Percentiles rank a stretch among this genome's conserved stretches.
phyloP scores from a whole-genome alignment of 306 rosid species.

The Cicer judaicum region DNA sequence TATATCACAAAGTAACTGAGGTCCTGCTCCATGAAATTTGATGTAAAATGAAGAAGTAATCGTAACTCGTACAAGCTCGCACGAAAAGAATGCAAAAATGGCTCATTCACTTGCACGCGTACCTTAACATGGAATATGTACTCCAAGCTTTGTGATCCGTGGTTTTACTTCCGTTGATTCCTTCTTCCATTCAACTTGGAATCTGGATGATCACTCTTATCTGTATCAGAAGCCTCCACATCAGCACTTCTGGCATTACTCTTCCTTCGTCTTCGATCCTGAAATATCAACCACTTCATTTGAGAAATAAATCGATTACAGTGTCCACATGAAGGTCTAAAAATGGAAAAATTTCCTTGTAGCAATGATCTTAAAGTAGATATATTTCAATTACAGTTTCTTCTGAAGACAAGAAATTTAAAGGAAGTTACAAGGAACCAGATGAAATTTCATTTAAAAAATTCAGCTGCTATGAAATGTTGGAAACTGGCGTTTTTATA shows the following conservation, averaged over 20 bases:
- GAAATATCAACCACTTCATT: slow-evolving; percentile 38
- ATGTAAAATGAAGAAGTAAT: slow-evolving; percentile 49
- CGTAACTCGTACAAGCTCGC: slow-evolving; percentile 46
- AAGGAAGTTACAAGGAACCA: slow-evolving; percentile 16
- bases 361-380: slow-evolving; percentile 14
- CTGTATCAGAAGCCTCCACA: slow-evolving; percentile 58
- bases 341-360: not conserved
- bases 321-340: slow-evolving; percentile 19
- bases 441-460: not conserved
- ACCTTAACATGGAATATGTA: slow-evolving; percentile 38
- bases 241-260: slow-evolving; percentile 56
- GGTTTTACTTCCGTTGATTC: slow-evolving; percentile 52
- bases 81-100: slow-evolving; percentile 53
- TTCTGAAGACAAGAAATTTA: not conserved
- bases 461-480: slow-evolving; percentile 13
- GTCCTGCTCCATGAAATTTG: slow-evolving; percentile 43
- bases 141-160: slow-evolving; percentile 17
- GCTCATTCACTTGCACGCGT: slow-evolving; percentile 35
- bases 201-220: slow-evolving; percentile 59
- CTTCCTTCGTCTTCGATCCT: slow-evolving; percentile 75
- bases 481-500: slow-evolving; percentile 23
- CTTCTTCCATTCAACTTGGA: slow-evolving; percentile 53
- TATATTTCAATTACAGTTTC: slow-evolving; percentile 10
- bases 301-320: slow-evolving; percentile 26
- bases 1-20: slow-evolving; percentile 44